phyloP scores from a whole-genome alignment of 1,284 basidiomycete species.

The Austroboletus niveus region DNA sequence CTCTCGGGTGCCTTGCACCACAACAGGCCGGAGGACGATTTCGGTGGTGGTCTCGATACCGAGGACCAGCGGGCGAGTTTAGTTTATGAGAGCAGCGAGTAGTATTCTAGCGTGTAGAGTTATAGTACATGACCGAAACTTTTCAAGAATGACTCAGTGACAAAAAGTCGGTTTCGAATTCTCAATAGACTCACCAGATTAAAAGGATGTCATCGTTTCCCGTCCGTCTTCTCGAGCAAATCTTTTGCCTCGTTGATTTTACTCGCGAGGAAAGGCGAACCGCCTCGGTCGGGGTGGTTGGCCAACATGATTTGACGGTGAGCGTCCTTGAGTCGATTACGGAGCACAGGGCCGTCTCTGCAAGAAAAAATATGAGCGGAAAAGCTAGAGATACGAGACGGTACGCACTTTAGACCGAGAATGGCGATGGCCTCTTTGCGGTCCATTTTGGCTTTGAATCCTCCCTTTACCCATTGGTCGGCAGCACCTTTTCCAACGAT shows the following conservation, averaged over 20 bases:
- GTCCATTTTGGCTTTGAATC: conserved; percentile 96
- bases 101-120: conserved; percentile 12
- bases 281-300: conserved; percentile 96
- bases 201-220: conserved; percentile 37
- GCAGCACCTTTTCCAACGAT: conserved; percentile 60
- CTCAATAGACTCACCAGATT: neutral
- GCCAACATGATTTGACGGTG: conserved; percentile 92
- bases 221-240: conserved; percentile 70
- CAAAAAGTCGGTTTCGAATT: no score
- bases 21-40: no score
- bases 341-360: conserved; percentile 75
- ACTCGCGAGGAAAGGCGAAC: conserved; percentile 95
- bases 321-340: conserved; percentile 81
- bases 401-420: conserved; percentile 84
- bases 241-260: conserved; percentile 96
- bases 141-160: neutral
- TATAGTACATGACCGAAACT: conserved; percentile 15
- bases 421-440: conserved; percentile 89
- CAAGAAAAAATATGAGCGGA: neutral
- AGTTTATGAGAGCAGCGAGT: conserved; percentile 6
- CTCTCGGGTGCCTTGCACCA: no score
- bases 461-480: conserved; percentile 90
- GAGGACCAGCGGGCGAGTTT: no score
- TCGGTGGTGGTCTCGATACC: no score
- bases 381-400: neutral